These are phyloP conservation scores for Malassezia globosa DNA, from an alignment of 1,284 basidiomycete species.

Conservation along the genomic window DNA sequence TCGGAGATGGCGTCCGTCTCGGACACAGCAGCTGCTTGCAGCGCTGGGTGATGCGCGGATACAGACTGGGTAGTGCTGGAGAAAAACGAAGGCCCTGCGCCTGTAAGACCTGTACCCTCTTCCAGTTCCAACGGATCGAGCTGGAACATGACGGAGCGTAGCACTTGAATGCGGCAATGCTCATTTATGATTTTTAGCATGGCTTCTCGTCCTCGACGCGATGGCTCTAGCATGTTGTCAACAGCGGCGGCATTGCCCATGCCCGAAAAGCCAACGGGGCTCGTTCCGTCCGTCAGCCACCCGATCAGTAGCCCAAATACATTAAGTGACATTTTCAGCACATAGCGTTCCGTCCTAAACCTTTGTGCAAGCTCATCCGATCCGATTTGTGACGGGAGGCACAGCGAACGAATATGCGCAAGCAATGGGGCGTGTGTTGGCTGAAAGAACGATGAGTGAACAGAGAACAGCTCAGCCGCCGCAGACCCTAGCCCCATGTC, in stretches of 20 bases:
- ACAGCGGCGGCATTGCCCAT: slow-evolving; percentile 62
- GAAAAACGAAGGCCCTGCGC: slow-evolving; percentile 32
- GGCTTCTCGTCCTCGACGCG: slow-evolving; percentile 55
- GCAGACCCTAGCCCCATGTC: slow-evolving; percentile 79
- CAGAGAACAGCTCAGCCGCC: slow-evolving; percentile 59
- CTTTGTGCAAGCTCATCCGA: slow-evolving; percentile 71
- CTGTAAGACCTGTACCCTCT: slow-evolving; percentile 44
- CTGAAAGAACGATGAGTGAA: slow-evolving; percentile 62
- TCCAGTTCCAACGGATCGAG: slow-evolving; percentile 36
- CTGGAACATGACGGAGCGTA: slow-evolving; percentile 33
- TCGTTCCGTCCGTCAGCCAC: slow-evolving; percentile 87
- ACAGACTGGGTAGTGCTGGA: not conserved
- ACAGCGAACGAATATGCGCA: slow-evolving; percentile 68
- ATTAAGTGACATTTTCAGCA: slow-evolving; percentile 77
- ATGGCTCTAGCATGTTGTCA: slow-evolving; percentile 50
- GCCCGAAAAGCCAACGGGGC: slow-evolving; percentile 68
- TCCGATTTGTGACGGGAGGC: slow-evolving; percentile 67
- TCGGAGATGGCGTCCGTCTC: slow-evolving; percentile 37
- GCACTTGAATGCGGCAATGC: slow-evolving; percentile 68
- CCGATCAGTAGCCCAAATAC: slow-evolving; percentile 83
- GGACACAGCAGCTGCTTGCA: slow-evolving; percentile 28
- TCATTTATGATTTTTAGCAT: slow-evolving; percentile 91
- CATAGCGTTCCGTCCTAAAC: slow-evolving; percentile 81
- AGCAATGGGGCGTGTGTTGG: slow-evolving; percentile 61
- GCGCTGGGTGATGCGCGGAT: slow-evolving; percentile 18